phyloP scores from a whole-genome alignment of 345 rosid species.

The Aquilaria yunnanensis region DNA sequence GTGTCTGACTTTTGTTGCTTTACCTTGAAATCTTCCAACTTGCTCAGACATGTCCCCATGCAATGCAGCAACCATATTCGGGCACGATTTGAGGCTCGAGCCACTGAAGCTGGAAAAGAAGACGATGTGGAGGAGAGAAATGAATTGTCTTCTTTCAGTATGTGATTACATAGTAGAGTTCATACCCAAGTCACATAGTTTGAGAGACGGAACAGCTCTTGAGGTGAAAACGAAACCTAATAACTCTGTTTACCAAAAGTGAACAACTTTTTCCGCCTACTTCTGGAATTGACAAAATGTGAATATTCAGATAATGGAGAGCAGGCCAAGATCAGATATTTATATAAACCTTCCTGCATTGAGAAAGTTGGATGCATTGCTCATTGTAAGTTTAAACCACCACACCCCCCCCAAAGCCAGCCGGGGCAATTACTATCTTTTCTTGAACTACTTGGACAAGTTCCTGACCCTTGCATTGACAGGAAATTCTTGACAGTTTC shows the following conservation, averaged over 20 bases:
- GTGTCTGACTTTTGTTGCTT: too few relatives aligned
- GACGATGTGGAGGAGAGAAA: slow-evolving; percentile 79
- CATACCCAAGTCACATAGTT: slow-evolving; percentile 44
- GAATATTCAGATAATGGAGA: slow-evolving; percentile 55
- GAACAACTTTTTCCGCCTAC: background rate
- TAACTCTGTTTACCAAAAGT: background rate
- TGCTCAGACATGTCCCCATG: too few relatives aligned
- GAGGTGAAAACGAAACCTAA: slow-evolving; percentile 36
- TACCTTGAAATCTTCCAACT: background rate
- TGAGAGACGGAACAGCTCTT: slow-evolving; percentile 50
- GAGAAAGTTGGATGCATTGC: slow-evolving; percentile 69
- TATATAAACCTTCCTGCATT: slow-evolving; percentile 75
- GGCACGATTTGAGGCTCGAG: slow-evolving; percentile 67
- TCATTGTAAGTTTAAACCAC: slow-evolving; percentile 35
- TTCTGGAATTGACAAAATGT: too few relatives aligned
- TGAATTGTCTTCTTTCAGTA: slow-evolving; percentile 71
- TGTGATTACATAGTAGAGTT: slow-evolving; percentile 75
- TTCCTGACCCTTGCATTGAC: slow-evolving; percentile 8
- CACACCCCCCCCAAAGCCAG: too few relatives aligned
- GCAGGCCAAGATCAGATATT: slow-evolving; percentile 60
- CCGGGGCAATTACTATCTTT: too few relatives aligned
- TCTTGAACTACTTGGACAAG: too few relatives aligned
- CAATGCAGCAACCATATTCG: slow-evolving; percentile 69
- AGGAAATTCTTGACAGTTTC: slow-evolving; percentile 79
- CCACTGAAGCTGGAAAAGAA: slow-evolving; percentile 71